Conservation (phyloP, 2,329 filamentous ascomycete genomes). For the Didymella segeticola region DNA sequence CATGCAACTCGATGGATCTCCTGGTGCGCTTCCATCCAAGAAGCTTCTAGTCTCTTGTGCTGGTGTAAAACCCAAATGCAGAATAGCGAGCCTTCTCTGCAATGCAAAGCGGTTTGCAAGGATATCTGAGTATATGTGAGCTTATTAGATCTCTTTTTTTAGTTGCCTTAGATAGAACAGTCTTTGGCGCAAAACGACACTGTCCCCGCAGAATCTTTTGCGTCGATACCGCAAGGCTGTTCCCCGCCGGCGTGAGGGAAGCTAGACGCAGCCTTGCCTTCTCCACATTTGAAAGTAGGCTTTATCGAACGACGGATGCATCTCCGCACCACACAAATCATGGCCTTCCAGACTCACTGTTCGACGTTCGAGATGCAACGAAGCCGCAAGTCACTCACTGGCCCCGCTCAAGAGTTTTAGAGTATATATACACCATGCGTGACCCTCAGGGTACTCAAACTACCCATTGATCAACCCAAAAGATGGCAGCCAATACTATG, state of each 20-base stretch:
- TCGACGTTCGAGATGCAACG: background rate
- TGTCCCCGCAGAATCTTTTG: too few species aligned
- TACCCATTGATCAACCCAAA: background rate
- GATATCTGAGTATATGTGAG: too few species aligned
- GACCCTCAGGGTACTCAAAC: background rate
- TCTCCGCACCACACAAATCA: constrained; percentile 4
- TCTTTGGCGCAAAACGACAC: too few species aligned
- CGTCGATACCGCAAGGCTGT: background rate
- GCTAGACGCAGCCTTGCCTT: constrained; percentile 1
- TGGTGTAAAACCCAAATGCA: too few species aligned
- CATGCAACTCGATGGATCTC: too few species aligned
- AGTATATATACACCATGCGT: background rate
- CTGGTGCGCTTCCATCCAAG: too few species aligned
- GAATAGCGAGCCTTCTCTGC: too few species aligned
- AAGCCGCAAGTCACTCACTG: background rate
- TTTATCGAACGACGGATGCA: background rate
- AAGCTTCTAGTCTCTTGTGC: too few species aligned
- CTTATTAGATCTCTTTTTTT: too few species aligned
- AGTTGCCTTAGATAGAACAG: too few species aligned
- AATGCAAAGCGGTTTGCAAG: too few species aligned
- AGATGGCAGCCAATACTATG: constrained; percentile 7
- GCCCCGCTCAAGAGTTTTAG: background rate
- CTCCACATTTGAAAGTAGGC: constrained; percentile 10
- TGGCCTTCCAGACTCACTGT: background rate
- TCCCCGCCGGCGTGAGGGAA: constrained; percentile 3